Base-by-base conservation (phyloP, 345 rosid species). In the Linum lewisii region DNA sequence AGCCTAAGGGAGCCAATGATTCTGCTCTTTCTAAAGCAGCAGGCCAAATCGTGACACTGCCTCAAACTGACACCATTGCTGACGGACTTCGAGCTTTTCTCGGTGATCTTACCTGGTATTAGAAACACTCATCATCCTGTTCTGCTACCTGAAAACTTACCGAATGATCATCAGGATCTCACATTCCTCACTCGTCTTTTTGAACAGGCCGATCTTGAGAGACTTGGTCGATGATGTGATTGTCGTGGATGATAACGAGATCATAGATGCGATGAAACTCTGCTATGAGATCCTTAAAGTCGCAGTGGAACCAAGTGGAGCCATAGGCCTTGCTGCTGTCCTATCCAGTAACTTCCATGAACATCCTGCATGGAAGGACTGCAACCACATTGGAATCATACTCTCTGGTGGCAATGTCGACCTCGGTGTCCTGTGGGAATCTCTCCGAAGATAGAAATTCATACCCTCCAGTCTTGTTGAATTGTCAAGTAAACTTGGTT, bases 261-360 rank as follows among this genome's bases (percentile, higher is more conserved):
- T 88, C 54, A 36, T 88, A 16, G 81, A 84, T 59, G 98, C 95
- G 29, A 92, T 83, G 96, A 82, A 71, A 71, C 90, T 86, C 65
- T 84, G 95, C 57, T 88, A 77, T 19, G 95, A 88, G 78, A 79
- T 88, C 68, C 77, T 91, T 62, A 91, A 91, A 66, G 81, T 88
- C 60, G 85, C 80, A 7, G 82, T 86, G 15, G 98, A 91, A 73
- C 98, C 96, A 26, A 91, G 98, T 66, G 95, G 98, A 66, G 95
- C 88, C 73, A 88, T 88, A 64, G 95, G 98, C 52, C 87, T 91
- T 34, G 98, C 98, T 0, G 98, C 90, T 57, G 88, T 84, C 72
- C 69, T 86, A 67, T 86, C 92, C 1, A 69, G 77, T 38, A 66
- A 73, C 64, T 91, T 86, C 65, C 73, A 72, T 72, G 73, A 57